Percentiles rank a stretch among this genome's conserved stretches.
These are phyloP conservation scores for Bipolaris gigantea DNA, from an alignment of 2,329 filamentous ascomycete species.

Conservation along the genomic window DNA sequence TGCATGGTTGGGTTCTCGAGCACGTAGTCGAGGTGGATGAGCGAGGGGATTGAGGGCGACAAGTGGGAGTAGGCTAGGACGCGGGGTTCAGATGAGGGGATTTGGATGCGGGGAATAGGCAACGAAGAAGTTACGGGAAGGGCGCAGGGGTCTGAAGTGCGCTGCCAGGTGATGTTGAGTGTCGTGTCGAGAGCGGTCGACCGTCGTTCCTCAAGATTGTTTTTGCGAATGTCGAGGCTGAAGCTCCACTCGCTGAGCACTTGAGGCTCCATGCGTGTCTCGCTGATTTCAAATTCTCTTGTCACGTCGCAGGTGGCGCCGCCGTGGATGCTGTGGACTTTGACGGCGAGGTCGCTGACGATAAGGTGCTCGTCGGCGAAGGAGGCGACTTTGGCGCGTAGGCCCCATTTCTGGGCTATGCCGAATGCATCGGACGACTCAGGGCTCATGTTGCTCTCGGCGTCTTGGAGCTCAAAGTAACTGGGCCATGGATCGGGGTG, in stretches of 20 bases:
- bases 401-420: conserved; percentile 77
- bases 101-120: conserved; percentile 75
- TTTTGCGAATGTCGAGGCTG: conserved; percentile 72
- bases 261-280: conserved; percentile 61
- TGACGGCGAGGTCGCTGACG: conserved; percentile 66
- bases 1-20: conserved; percentile 95
- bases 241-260: conserved; percentile 74
- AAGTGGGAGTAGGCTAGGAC: conserved; percentile 62
- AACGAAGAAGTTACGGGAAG: conserved; percentile 57
- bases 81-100: conserved; percentile 82
- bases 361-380: conserved; percentile 68
- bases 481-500: conserved; percentile 83
- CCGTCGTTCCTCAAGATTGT: conserved; percentile 78
- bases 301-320: conserved; percentile 60
- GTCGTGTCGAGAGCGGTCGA: conserved; percentile 73
- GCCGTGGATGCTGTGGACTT: conserved; percentile 62
- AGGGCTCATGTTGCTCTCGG: conserved; percentile 35
- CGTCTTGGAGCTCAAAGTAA: conserved; percentile 69
- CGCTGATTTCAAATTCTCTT: conserved; percentile 30
- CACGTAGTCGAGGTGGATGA: conserved; percentile 60
- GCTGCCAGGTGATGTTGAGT: conserved; percentile 77
- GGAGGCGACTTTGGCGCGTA: conserved; percentile 72
- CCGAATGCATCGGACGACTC: conserved; percentile 56
- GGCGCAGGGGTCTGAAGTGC: conserved; percentile 47
- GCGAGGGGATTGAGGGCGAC: conserved; percentile 31